Evolutionary conservation across 139 green algal genomes (phyloP).

Genomic region (Trebouxia sp.): DNA sequence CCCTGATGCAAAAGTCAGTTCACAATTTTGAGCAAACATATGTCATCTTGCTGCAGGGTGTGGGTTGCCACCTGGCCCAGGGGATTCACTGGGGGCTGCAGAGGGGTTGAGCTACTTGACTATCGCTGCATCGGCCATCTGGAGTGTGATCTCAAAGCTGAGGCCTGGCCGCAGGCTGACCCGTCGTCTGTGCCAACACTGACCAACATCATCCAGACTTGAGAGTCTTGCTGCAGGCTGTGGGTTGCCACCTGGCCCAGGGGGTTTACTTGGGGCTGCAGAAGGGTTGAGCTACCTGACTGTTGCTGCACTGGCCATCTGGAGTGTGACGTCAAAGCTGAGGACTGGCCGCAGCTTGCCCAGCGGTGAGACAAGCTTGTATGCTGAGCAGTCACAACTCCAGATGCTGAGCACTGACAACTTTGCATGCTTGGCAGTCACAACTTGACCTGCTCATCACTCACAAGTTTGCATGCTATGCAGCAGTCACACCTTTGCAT

Average conservation of each 20-base stretch:
- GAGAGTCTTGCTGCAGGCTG: constrained; percentile 49
- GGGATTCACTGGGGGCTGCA: constrained; percentile 59
- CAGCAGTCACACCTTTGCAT: too few species aligned
- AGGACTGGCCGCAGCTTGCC: neutral
- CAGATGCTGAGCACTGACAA: neutral
- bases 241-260: constrained; percentile 68
- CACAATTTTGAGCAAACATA: neutral
- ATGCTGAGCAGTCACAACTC: neutral
- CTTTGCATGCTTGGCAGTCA: too few species aligned
- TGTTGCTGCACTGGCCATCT: constrained; percentile 48
- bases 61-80: constrained; percentile 68
- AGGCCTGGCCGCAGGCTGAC: neutral
- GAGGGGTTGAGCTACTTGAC: constrained; percentile 69
- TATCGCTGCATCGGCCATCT: constrained; percentile 47
- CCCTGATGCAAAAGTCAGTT: too few species aligned
- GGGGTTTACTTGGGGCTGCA: constrained; percentile 62
- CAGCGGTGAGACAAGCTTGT: neutral
- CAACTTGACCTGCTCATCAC: neutral
- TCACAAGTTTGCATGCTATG: neutral
- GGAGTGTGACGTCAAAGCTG: constrained; percentile 30
- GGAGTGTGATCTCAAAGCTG: constrained; percentile 27
- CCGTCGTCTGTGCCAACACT: too few species aligned
- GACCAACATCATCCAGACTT: too few species aligned
- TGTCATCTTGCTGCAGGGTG: constrained; percentile 42
- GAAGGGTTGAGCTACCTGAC: constrained; percentile 69